Percentiles rank a stretch among this genome's conserved stretches.
Evolutionary conservation across 768 basidiomycete species (phyloP).

Genomic region (Pseudohyphozyma bogoriensis): DNA sequence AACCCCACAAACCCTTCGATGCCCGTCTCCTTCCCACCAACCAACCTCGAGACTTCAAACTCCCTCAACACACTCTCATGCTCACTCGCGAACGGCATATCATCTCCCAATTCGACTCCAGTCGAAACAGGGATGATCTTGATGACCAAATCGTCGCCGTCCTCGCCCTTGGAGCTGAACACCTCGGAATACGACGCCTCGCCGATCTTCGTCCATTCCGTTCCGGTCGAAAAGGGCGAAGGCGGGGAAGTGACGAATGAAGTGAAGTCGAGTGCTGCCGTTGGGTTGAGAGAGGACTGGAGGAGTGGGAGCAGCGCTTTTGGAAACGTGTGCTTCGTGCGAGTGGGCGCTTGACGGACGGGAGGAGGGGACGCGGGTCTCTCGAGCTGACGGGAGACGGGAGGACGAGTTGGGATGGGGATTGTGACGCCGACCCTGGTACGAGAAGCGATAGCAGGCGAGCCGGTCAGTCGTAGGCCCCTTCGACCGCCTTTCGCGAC

Average conservation of each 20-base stretch:
- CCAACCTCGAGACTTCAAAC: constrained; percentile 33
- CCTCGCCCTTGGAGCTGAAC: constrained; percentile 53
- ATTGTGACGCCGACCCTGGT: no score
- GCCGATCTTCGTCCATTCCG: constrained; percentile 59
- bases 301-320: neutral
- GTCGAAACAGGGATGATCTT: constrained; percentile 65
- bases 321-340: neutral
- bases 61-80: constrained; percentile 37
- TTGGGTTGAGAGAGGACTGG: neutral
- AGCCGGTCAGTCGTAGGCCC: no score
- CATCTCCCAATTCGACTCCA: constrained; percentile 39
- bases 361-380: neutral
- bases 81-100: constrained; percentile 60
- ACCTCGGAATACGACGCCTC: constrained; percentile 97
- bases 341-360: neutral
- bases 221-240: neutral
- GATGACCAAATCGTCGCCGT: constrained; percentile 63
- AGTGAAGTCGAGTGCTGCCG: constrained; percentile 18
- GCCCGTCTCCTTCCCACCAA: constrained; percentile 59
- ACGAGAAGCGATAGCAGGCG: neutral
- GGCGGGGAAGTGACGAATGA: constrained; percentile 21
- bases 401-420: neutral
- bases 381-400: neutral
- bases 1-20: constrained; percentile 61
- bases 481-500: neutral